phyloP scores from a whole-genome alignment of 257 asterid genomes.

The Leptodermis oblonga region DNA sequence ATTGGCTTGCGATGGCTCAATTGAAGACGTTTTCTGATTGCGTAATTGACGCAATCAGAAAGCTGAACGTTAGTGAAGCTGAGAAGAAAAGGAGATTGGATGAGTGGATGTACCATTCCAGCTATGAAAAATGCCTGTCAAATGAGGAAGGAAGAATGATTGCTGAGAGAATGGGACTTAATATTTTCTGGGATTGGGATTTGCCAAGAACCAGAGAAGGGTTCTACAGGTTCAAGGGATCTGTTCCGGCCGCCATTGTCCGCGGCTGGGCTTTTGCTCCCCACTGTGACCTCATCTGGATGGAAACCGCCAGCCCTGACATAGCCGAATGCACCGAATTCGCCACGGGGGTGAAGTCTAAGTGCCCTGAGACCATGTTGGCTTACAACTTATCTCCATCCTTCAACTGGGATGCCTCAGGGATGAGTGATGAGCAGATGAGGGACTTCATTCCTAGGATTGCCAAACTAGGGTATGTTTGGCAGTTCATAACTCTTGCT shows the following conservation, averaged over 20 bases:
- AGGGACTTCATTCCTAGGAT: slow-evolving; percentile 77
- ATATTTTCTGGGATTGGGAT: slow-evolving; percentile 93
- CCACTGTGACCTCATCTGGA: slow-evolving; percentile 77
- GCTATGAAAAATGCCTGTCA: slow-evolving; percentile 63
- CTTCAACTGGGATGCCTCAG: slow-evolving; percentile 98
- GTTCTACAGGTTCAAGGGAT: slow-evolving; percentile 75
- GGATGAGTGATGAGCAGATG: slow-evolving; percentile 91
- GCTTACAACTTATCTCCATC: slow-evolving; percentile 96
- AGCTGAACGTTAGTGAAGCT: slow-evolving; percentile 41
- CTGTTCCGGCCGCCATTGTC: slow-evolving; percentile 69
- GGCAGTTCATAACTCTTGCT: slow-evolving; percentile 98
- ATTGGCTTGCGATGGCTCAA: slow-evolving; percentile 66
- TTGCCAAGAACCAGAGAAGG: slow-evolving; percentile 95
- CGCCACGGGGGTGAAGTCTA: slow-evolving; percentile 66
- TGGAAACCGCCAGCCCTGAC: slow-evolving; percentile 90
- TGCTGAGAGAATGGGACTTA: slow-evolving; percentile 61
- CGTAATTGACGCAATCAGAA: slow-evolving; percentile 62
- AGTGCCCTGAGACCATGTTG: slow-evolving; percentile 69
- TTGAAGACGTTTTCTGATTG: slow-evolving; percentile 74
- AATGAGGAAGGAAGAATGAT: slow-evolving; percentile 68
- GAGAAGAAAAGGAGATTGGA: slow-evolving; percentile 76
- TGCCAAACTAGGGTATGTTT: slow-evolving; percentile 71
- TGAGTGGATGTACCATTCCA: slow-evolving; percentile 65
- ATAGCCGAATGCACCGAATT: slow-evolving; percentile 83
- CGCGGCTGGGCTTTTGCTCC: slow-evolving; percentile 88